These are phyloP conservation scores for Termitomyces sp. DNA, from an alignment of 768 basidiomycete species.

Conservation along the genomic window DNA sequence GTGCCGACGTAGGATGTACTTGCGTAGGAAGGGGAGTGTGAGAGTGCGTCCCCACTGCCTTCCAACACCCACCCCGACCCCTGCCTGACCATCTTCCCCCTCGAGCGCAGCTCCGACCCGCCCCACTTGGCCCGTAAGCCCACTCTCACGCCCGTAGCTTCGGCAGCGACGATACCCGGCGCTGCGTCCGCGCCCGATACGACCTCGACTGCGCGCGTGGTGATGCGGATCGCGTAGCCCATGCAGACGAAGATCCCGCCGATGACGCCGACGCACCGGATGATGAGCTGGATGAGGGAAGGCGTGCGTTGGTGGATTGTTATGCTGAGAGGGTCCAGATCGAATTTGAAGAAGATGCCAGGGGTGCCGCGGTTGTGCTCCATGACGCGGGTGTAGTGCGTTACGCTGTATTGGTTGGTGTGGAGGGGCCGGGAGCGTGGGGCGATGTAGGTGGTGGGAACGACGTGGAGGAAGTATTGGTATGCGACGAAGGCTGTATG, in stretches of 20 bases:
- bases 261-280: conserved; percentile 87
- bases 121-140: conserved; percentile 67
- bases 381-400: conserved; percentile 81
- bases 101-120: conserved; percentile 61
- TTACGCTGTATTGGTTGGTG: conserved; percentile 92
- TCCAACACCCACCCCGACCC: conserved; percentile 64
- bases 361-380: conserved; percentile 79
- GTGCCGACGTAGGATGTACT: conserved; percentile 32
- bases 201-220: conserved; percentile 63
- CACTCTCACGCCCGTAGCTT: conserved; percentile 55
- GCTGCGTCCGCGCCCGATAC: conserved; percentile 54
- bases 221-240: conserved; percentile 70
- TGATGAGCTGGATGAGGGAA: conserved; percentile 74
- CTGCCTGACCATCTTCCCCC: conserved; percentile 54
- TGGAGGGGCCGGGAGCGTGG: conserved; percentile 61
- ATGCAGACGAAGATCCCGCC: conserved; percentile 89
- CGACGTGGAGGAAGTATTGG: conserved; percentile 94
- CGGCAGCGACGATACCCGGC: conserved; percentile 59
- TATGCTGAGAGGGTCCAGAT: conserved; percentile 86
- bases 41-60: conserved; percentile 22
- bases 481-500: conserved; percentile 79
- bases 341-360: conserved; percentile 98
- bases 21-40: conserved; percentile 32
- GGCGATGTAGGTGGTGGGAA: conserved; percentile 90
- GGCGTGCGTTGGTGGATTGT: conserved; percentile 89